Evolutionary conservation across 2,329 filamentous ascomycete species (phyloP), one percentile per base, ranked within the genome.

Genomic region (Sclerotinia nivalis): DNA sequence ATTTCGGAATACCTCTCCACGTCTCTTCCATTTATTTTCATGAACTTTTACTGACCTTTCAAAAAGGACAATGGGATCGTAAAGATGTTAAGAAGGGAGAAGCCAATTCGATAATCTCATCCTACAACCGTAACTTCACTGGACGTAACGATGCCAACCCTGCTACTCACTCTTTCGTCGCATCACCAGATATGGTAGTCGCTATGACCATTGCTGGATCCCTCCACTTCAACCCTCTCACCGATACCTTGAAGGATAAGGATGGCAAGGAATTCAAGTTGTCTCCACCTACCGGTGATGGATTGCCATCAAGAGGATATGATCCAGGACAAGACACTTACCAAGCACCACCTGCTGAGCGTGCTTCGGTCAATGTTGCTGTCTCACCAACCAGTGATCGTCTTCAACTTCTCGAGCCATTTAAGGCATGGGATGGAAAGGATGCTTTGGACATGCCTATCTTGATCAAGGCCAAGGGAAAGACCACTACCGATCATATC

Each of bases 101-200:
- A 77, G 85, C 93, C 78, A 99, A 99, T 89, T 96, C 93, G 9
- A 99, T 99, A 81, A 86, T 99, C 80, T 97, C 94, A 60, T 98
- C 96, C 40, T 99, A 97, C 90, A 99, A 99, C 91, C 93, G 96
- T 83, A 98, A 99, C 89, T 98, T 99, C 86, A 98, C 95, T 72
- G 95, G 95, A 75, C 93, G 96, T 80, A 98, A 98, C 82, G 94
- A 97, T 77, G 93, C 92, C 75, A 98, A 97, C 87, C 93, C 93
- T 54, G 93, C 93, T 69, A 97, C 93, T 66, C 93, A 97, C 85
- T 93, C 93, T 70, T 97, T 97, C 82, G 93, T 97, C 75, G 91
- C 93, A 74, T 97, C 93, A 9, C 93, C 93, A 69, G 93, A 97
- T 80, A 85, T 97, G 72, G 93, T 96, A 56, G 92, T 96, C 68